Evolutionary conservation across 257 asterid genomes (phyloP), one percentile per base, ranked within the genome.

Genomic region (Nemophila menziesii): DNA sequence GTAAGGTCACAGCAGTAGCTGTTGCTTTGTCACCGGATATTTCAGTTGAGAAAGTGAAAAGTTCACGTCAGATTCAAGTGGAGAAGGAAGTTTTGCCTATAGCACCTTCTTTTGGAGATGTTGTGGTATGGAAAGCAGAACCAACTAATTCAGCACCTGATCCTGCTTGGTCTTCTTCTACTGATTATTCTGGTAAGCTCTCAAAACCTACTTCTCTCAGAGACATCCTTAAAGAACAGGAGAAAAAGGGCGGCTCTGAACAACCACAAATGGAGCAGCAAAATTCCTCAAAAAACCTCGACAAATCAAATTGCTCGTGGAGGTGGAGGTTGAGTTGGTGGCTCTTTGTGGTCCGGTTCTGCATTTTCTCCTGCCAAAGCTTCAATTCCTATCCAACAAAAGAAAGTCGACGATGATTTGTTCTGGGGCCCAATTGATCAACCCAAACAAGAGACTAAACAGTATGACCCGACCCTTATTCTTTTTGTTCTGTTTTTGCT

Each of bases 141-240:
- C 17, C 94, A 4, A 43, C 78, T 6, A 68, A 55, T 61, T 63
- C 84, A 40, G 53, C 80, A 46, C 75, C 94, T 20, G 78, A 65
- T 16, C 94, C 93, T 46, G 96, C 93, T 18, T 90, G 99, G 99
- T 77, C 81, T 55, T n/a, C n/a, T n/a, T n/a, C n/a, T n/a, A 70
- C 79, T 15, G 94, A 82, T 44, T n/a, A n/a, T n/a, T 56, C 92
- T 22, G 78, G 77, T 36, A 90, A 85, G 66, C 19, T 63, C 27
- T 48, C 74, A 16, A 82, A 81, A 63, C 73, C 93, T 16, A 58
- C 94, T 38, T 90, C 96, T 24, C 46, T 90, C 44, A 75, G 99
- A 71, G 99, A 90, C 63, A 90, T 90, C 57, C 78, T 74, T 4
- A 85, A 79, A 67, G 96, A 90, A 62, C 99, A 90, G 57, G 92